These are phyloP conservation scores for Colletotrichum salicis DNA, from an alignment of 2,329 filamentous ascomycete genomes.

Conservation along the genomic window DNA sequence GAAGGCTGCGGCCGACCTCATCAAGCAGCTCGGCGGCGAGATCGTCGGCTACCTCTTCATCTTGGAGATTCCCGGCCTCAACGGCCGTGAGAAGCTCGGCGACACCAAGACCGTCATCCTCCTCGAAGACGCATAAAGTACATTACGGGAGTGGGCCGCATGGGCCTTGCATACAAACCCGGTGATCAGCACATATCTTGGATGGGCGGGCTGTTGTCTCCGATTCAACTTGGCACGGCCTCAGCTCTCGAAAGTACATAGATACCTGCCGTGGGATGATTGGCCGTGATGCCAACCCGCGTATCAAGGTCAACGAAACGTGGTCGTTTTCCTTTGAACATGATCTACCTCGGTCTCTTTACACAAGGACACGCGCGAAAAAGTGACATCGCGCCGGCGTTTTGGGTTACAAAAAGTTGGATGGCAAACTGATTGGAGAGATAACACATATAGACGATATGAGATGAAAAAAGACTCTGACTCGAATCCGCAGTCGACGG, in stretches of 20 bases:
- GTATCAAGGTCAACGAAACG: neutral
- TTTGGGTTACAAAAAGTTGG: constrained; percentile 27
- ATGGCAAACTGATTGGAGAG: constrained; percentile 28
- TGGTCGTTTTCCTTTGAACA: neutral
- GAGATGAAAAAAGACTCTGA: constrained; percentile 15
- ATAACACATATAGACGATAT: constrained; percentile 9
- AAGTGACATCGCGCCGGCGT: constrained; percentile 22
- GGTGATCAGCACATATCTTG: neutral
- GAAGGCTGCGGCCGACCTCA: constrained; percentile 85
- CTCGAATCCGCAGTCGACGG: neutral
- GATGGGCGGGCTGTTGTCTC: neutral
- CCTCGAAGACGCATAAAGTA: constrained; percentile 65
- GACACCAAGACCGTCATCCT: constrained; percentile 83
- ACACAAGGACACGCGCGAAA: constrained; percentile 10
- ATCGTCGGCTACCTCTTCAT: constrained; percentile 94
- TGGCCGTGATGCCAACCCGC: neutral
- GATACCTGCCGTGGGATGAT: neutral
- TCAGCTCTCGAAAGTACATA: constrained; percentile 1
- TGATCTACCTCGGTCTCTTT: constrained; percentile 15
- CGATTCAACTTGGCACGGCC: neutral
- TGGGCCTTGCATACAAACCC: neutral
- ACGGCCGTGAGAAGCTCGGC: constrained; percentile 89
- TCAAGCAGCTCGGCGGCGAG: constrained; percentile 85
- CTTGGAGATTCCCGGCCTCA: constrained; percentile 92
- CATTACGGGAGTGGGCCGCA: neutral